Conservation (phyloP, 768 basidiomycete genomes). For the Lactifluus echinatus region DNA sequence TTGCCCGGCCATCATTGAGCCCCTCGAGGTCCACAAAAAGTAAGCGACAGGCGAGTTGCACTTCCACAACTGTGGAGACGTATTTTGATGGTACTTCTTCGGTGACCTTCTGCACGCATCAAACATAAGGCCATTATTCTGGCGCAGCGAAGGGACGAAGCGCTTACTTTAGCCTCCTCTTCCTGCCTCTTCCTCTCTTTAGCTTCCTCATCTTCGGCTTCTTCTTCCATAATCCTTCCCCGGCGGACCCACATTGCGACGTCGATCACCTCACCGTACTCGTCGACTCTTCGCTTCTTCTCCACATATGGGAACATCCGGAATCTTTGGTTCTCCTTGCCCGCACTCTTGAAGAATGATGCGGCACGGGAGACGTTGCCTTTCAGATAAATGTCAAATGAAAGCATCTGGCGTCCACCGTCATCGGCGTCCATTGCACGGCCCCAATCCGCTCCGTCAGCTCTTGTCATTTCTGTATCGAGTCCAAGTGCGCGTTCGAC, state of each 20-base stretch:
- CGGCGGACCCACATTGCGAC: slow-evolving; percentile 93
- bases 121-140: slow-evolving; percentile 4
- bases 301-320: slow-evolving; percentile 98
- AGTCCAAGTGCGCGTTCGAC: slow-evolving; percentile 46
- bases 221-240: slow-evolving; percentile 85
- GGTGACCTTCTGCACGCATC: slow-evolving; percentile 49
- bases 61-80: slow-evolving; percentile 61
- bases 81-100: slow-evolving; percentile 91
- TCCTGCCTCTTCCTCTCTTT: slow-evolving; percentile 72
- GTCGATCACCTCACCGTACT: slow-evolving; percentile 92
- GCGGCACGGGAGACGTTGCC: slow-evolving; percentile 86
- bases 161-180: slow-evolving; percentile 67
- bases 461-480: slow-evolving; percentile 27
- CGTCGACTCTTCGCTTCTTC: slow-evolving; percentile 85
- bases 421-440: slow-evolving; percentile 60
- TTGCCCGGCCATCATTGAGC: slow-evolving; percentile 90
- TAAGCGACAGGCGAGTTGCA: slow-evolving; percentile 78
- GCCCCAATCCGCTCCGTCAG: slow-evolving; percentile 57
- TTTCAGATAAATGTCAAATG: slow-evolving; percentile 95
- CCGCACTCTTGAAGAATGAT: slow-evolving; percentile 77
- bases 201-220: slow-evolving; percentile 73
- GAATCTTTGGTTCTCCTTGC: slow-evolving; percentile 68
- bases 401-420: slow-evolving; percentile 61
- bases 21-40: slow-evolving; percentile 96
- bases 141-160: not conserved